phyloP scores from a whole-genome alignment of 305 asterid genomes.

The Fraxinus platypoda region DNA sequence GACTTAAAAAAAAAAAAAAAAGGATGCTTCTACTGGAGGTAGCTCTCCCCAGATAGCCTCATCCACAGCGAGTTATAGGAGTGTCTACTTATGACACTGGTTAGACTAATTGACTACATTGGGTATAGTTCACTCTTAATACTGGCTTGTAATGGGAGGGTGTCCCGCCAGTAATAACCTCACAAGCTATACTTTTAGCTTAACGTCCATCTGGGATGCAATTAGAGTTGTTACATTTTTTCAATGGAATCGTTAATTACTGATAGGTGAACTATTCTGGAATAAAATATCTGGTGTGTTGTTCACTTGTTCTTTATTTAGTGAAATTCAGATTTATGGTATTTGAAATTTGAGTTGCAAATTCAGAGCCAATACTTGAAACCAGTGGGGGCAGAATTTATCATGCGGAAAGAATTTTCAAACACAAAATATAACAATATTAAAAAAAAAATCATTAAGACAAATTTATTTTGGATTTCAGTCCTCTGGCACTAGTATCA shows the following conservation, averaged over 20 bases:
- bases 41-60: background rate
- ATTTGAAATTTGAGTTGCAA: slow-evolving; percentile 2
- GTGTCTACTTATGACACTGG: background rate
- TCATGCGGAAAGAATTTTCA: background rate
- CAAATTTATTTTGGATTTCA: background rate
- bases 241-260: slow-evolving; percentile 4
- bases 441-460: background rate
- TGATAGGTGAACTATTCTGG: background rate
- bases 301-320: slow-evolving; percentile 9
- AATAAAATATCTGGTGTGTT: slow-evolving; percentile 3
- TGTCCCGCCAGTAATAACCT: background rate
- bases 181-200: background rate
- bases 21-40: background rate
- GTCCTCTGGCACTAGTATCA: background rate
- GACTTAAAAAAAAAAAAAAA: background rate
- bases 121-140: background rate
- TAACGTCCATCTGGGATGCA: background rate
- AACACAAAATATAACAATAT: background rate
- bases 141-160: background rate
- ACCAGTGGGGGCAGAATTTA: background rate
- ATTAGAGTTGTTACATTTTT: background rate
- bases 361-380: background rate
- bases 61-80: background rate
- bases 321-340: background rate
- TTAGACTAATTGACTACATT: background rate